Evolutionary conservation across 176 grass and related monocot species (phyloP).

Genomic region (Musa schizocarpa): DNA sequence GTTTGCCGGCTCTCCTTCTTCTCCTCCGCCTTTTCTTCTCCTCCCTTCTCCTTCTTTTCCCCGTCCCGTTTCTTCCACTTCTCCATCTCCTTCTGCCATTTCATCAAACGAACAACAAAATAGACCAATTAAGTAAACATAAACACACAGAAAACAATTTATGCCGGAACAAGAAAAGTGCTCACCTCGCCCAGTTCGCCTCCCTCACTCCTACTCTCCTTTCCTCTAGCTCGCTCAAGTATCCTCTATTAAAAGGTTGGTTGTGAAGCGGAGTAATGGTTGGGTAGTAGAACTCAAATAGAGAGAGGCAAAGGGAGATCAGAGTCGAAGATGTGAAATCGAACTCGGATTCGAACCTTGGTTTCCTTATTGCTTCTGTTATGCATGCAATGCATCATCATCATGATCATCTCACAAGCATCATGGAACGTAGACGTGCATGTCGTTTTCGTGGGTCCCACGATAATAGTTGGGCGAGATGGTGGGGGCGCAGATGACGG

Average conservation of each 20-base stretch:
- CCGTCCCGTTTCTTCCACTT: background rate
- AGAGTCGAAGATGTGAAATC: too few relatives aligned
- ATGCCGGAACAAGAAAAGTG: background rate
- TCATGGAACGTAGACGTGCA: too few relatives aligned
- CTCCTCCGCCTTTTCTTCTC: slow-evolving; percentile 12
- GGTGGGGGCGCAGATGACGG: too few relatives aligned
- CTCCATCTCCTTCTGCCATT: slow-evolving; percentile 1
- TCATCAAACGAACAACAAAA: background rate
- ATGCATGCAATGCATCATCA: background rate
- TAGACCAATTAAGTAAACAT: background rate
- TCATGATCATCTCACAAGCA: too few relatives aligned
- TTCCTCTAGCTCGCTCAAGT: too few relatives aligned
- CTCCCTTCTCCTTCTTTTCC: slow-evolving; percentile 29
- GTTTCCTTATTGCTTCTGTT: background rate
- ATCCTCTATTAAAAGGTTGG: too few relatives aligned
- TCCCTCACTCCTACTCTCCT: background rate
- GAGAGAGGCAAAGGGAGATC: too few relatives aligned
- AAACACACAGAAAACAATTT: background rate
- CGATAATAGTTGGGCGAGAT: too few relatives aligned
- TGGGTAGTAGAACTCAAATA: too few relatives aligned
- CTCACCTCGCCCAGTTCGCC: too few relatives aligned
- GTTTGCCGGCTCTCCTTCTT: slow-evolving; percentile 22
- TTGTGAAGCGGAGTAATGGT: too few relatives aligned
- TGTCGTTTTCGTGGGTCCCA: too few relatives aligned
- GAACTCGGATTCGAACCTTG: background rate